Base-by-base conservation (phyloP, 768 basidiomycete genomes). In the Boletellus emodensis region DNA sequence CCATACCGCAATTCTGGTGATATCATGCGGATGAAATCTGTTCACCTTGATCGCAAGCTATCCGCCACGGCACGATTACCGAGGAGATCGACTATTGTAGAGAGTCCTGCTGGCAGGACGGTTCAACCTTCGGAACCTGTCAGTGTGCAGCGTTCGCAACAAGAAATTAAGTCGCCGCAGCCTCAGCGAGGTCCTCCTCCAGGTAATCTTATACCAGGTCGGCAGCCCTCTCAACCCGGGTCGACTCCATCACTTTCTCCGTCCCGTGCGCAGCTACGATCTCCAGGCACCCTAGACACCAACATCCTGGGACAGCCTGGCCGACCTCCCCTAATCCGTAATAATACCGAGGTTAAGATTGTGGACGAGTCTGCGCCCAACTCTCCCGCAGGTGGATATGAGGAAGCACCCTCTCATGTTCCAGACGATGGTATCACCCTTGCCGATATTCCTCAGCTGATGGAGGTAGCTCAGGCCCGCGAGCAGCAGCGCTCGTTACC, bases 1-100 rank as follows among this genome's bases (percentile, higher is more conserved):
- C 83, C 86, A 6, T 94, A 94, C 70, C 84, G 91, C 26, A 90
- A 89, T 61, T 87, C 90, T 30, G 80, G 75, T 58, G 94, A 96
- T 57, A 91, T 94, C 66, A 92, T 95, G 82, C 82, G 90, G 33
- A 87, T 97, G 82, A 94, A 92, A 70, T 89, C 90, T 10, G 90
- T 92, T 37, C 90, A 94, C 67, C 79, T 99, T 33, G 93, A 97
- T 69, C 87, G 96, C 47, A 98, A 98, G 66, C 75, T 95, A 37
- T 96, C 94, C 28, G 90, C 94, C 43, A 95, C 92, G 2, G 92
- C 96, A 24, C 83, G 88, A 40, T 64, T 95, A 49, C 92, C 95
- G 6, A 94, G 91, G 68, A 85, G 94, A 34, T 96, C 95, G 22
- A 98, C 91, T 8, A 85, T 99, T 37, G 86, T 99, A 43, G 95